phyloP scores from a whole-genome alignment of 176 grass and related monocot genomes.

The Triticum monococcum region DNA sequence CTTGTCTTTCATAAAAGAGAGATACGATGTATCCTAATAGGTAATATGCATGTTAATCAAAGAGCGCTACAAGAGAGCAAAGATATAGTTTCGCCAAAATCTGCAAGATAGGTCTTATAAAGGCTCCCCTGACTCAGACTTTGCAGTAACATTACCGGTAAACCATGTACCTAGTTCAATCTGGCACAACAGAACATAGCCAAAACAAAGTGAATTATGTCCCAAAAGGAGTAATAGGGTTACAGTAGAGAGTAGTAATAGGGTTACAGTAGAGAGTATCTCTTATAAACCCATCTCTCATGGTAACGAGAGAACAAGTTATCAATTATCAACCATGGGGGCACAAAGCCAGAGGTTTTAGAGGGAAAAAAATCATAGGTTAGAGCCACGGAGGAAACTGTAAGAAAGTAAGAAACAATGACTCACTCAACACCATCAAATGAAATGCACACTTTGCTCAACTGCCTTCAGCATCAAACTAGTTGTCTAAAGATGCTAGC shows the following conservation, averaged over 20 bases:
- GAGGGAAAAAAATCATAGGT: not conserved
- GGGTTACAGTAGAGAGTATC: not conserved
- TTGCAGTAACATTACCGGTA: not conserved
- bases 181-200: not conserved
- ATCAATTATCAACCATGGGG: not conserved
- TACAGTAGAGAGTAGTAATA: not conserved
- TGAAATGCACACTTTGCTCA: not conserved
- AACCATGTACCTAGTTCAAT: slow-evolving; percentile 4
- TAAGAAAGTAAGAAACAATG: not conserved
- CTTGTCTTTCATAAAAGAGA: not conserved
- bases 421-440: not conserved
- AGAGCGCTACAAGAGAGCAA: not conserved
- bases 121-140: not conserved
- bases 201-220: not conserved
- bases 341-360: not conserved
- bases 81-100: not conserved
- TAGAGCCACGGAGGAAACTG: not conserved
- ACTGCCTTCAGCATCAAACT: not conserved
- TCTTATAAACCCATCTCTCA: not conserved
- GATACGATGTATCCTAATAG: not conserved
- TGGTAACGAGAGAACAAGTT: not conserved
- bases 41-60: not conserved
- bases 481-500: not conserved
- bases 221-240: not conserved
- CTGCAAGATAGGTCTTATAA: not conserved